These are phyloP conservation scores for Neofusicoccum cordaticola DNA, from an alignment of 2,329 filamentous ascomycete species.

Conservation along the genomic window DNA sequence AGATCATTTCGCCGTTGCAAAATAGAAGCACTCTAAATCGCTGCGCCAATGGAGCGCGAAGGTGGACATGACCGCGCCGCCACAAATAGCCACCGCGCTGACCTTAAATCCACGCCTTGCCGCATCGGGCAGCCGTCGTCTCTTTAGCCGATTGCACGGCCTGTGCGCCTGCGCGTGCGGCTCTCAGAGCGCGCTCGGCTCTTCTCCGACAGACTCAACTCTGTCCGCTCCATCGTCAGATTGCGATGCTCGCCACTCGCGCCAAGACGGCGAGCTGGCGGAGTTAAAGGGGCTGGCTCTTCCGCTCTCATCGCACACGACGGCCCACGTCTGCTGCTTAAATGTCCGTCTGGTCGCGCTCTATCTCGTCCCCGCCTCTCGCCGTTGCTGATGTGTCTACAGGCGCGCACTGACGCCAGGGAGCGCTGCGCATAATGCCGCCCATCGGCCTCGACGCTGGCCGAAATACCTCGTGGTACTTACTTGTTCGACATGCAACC, in stretches of 20 bases:
- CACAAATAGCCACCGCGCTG: constrained; percentile 4
- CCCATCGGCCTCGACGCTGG: neutral
- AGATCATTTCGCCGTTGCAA: neutral
- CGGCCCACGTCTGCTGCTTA: neutral
- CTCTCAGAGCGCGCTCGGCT: neutral
- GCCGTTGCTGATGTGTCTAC: neutral
- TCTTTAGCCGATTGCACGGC: constrained; percentile 6
- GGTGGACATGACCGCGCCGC: neutral
- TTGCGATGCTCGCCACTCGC: constrained; percentile 4
- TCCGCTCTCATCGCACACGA: neutral
- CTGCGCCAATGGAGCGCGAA: neutral
- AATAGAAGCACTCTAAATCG: neutral
- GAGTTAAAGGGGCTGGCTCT: neutral
- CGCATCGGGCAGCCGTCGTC: neutral
- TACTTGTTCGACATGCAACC: too few species aligned
- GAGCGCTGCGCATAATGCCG: neutral
- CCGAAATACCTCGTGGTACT: neutral
- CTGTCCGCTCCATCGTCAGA: constrained; percentile 1
- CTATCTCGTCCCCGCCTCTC: neutral
- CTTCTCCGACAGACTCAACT: neutral
- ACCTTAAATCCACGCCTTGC: neutral
- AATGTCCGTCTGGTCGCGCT: neutral
- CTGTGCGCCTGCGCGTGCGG: neutral
- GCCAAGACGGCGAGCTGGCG: neutral
- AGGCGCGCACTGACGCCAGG: neutral